These are phyloP conservation scores for Nicotiana sylvestris DNA, from an alignment of 257 asterid genomes.

Conservation along the genomic window DNA sequence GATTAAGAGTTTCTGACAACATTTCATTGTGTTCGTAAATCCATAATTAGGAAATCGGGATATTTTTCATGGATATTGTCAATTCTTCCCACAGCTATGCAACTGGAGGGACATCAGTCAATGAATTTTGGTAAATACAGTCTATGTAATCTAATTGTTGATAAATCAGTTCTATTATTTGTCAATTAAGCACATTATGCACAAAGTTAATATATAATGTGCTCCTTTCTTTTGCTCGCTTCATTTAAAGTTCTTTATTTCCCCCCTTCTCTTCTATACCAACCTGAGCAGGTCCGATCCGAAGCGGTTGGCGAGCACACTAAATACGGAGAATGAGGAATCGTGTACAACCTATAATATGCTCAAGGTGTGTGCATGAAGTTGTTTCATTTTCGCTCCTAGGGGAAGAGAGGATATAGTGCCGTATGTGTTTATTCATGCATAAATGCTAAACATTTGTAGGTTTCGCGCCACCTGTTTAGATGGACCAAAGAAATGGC, in stretches of 20 bases:
- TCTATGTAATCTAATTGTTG: neutral
- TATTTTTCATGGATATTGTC: conserved; percentile 64
- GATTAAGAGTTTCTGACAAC: neutral
- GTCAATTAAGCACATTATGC: neutral
- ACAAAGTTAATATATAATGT: neutral
- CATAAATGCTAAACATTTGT: conserved; percentile 12
- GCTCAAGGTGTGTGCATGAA: conserved; percentile 53
- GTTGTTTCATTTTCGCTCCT: neutral
- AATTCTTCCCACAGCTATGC: conserved; percentile 87
- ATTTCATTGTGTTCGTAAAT: neutral
- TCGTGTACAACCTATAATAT: conserved; percentile 90
- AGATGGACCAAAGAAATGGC: conserved; percentile 87
- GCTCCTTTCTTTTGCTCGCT: neutral
- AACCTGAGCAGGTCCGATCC: conserved; percentile 57
- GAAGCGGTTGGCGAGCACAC: conserved; percentile 53
- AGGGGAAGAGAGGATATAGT: neutral
- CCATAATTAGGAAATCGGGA: conserved; percentile 61
- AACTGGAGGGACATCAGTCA: conserved; percentile 83
- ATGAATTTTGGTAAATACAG: conserved; percentile 57
- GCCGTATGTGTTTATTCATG: conserved; percentile 6
- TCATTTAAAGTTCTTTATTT: neutral
- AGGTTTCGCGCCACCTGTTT: conserved; percentile 81
- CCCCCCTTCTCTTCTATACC: neutral
- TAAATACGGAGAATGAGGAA: conserved; percentile 66
- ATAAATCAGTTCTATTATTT: neutral